Evolutionary conservation across 2,329 filamentous ascomycete species (phyloP).

Genomic region (Beauveria sp.): DNA sequence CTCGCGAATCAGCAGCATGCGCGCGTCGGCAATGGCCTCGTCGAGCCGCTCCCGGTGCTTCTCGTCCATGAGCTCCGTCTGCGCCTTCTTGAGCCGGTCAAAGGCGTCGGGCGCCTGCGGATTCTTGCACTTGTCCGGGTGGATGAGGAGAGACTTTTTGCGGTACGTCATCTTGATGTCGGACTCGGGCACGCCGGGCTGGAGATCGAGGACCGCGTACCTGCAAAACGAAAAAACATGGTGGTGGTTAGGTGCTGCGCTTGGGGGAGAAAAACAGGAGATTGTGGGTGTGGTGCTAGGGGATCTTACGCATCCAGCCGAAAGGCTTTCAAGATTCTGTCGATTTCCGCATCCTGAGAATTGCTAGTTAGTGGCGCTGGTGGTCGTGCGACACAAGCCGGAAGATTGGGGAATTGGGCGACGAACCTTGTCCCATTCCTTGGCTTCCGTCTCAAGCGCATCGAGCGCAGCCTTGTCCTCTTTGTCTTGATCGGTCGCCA

Average conservation of each 20-base stretch:
- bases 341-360: slow-evolving; percentile 84
- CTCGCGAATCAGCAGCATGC: slow-evolving; percentile 89
- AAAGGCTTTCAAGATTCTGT: slow-evolving; percentile 88
- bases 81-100: slow-evolving; percentile 91
- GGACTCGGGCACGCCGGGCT: slow-evolving; percentile 88
- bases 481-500: slow-evolving; percentile 31
- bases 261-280: not conserved
- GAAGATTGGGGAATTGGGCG: not conserved
- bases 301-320: slow-evolving; percentile 52
- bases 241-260: not conserved
- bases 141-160: slow-evolving; percentile 97
- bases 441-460: slow-evolving; percentile 73
- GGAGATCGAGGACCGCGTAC: slow-evolving; percentile 91
- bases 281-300: not conserved
- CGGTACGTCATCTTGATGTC: slow-evolving; percentile 94
- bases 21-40: slow-evolving; percentile 91
- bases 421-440: slow-evolving; percentile 80
- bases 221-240: slow-evolving; percentile 28
- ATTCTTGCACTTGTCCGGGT: slow-evolving; percentile 96
- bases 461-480: slow-evolving; percentile 72
- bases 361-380: not conserved
- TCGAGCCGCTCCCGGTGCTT: slow-evolving; percentile 82
- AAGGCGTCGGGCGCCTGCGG: slow-evolving; percentile 88
- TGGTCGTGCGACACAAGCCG: not conserved
- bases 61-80: slow-evolving; percentile 86